Conservation (phyloP, 2,329 filamentous ascomycete genomes). For the Colletotrichum higginsianum region DNA sequence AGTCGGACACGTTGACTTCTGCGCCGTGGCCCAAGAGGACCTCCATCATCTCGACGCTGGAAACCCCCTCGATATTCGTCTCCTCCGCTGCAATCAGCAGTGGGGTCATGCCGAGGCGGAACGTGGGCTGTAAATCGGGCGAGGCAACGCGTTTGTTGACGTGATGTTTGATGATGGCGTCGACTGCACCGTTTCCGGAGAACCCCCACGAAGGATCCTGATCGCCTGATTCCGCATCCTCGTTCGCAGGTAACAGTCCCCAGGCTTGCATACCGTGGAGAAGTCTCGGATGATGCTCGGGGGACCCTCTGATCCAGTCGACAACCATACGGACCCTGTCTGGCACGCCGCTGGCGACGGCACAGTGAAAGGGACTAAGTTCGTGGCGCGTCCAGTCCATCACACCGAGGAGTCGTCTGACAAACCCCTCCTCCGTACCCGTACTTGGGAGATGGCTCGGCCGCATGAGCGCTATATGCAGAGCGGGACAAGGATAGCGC, state of each 20-base stretch:
- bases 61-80: neutral
- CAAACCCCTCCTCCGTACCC: neutral
- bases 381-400: conserved; percentile 5
- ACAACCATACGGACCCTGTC: neutral
- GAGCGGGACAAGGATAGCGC: neutral
- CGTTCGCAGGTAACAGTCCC: neutral
- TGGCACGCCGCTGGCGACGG: neutral
- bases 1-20: neutral
- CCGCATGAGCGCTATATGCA: conserved; percentile 6
- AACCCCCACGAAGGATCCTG: neutral
- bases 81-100: neutral
- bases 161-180: conserved; percentile 1
- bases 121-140: neutral
- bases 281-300: neutral
- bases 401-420: neutral
- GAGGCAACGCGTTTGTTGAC: neutral
- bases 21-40: conserved; percentile 2
- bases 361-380: neutral
- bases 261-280: neutral
- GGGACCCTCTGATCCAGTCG: neutral
- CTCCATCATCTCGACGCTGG: neutral
- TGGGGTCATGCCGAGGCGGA: neutral
- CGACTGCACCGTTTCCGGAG: too few relatives aligned
- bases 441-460: neutral
- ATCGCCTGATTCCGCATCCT: neutral